These are phyloP conservation scores for Sporisorium sorghi DNA, from an alignment of 1,284 basidiomycete genomes.

Conservation along the genomic window DNA sequence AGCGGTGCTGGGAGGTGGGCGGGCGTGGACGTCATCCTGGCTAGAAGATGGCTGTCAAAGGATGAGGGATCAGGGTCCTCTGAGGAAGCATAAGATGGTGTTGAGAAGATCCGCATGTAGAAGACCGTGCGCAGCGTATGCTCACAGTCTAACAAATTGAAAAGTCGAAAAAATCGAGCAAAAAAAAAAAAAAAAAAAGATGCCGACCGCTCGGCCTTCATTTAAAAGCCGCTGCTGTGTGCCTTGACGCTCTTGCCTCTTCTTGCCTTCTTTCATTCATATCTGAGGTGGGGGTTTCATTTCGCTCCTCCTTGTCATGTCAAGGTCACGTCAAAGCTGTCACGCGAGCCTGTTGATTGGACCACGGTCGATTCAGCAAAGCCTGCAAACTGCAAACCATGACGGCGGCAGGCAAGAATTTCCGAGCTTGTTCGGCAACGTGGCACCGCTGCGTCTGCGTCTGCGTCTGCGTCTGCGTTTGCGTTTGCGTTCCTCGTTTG, in stretches of 20 bases:
- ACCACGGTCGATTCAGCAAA: not conserved
- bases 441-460: too few relatives aligned
- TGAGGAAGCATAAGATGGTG: not conserved
- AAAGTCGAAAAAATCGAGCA: not conserved
- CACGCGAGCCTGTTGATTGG: not conserved
- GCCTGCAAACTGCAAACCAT: not conserved
- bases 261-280: too few relatives aligned
- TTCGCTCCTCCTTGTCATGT: too few relatives aligned
- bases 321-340: not conserved
- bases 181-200: too few relatives aligned
- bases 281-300: not conserved
- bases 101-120: not conserved
- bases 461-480: too few relatives aligned
- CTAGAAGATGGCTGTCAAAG: not conserved
- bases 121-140: not conserved
- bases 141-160: not conserved
- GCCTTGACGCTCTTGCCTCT: too few relatives aligned
- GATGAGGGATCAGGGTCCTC: not conserved
- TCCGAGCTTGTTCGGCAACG: not conserved
- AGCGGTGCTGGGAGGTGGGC: slow-evolving; percentile 16
- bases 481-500: too few relatives aligned
- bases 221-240: not conserved
- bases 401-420: not conserved
- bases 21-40: not conserved
- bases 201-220: not conserved